Base-by-base conservation (phyloP, 2,329 filamentous ascomycete genomes). In the Trichoderma lentiforme region DNA sequence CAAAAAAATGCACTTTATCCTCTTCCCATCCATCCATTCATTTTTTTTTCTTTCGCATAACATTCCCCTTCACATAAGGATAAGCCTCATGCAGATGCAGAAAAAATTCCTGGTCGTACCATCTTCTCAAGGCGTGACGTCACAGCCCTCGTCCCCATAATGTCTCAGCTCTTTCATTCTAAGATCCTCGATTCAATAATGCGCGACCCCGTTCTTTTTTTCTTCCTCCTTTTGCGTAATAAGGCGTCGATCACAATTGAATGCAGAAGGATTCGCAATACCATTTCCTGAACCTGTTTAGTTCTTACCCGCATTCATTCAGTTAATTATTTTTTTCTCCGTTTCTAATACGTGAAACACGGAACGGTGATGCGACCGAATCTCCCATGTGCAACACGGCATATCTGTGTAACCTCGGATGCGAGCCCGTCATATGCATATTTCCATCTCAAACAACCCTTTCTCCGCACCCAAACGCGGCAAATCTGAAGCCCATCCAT, bases 131-230 rank as follows among this genome's bases (percentile, higher is more conserved):
- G 34, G 6, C 61, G 47, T 65, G 62, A 65, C 43, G 62, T 65
- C 62, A 64, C 61, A 28, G 18, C n/a, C 26, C 12, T 9, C 15
- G 15, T 39, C 11, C 11, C 32, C 14, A 51, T 51, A 51, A 51
- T 21, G 43, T 51, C 43, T 51, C 43, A 14, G 3, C 9, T 57
- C 1, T 28, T 14, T 28, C 30, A 24, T 24, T 28, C 11, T 30
- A 21, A 67, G 47, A 67, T 67, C 64, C n/a, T 67, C 64, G 64
- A 67, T 67, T 51, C 47, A 32, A 36, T 24, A 32, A 56, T 34
- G 6, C 39, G n/a, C 15, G 47, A 36, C 30, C 28, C 36, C 39
- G 18, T 56, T 56, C 15, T 56, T 67, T 67, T 66, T 57, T 18
- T 30, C 51, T 24, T 53, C 47, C n/a, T 53, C 21, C 11, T 14